These are phyloP conservation scores for Caloboletus firmus DNA, from an alignment of 1,284 basidiomycete genomes.

Conservation along the genomic window DNA sequence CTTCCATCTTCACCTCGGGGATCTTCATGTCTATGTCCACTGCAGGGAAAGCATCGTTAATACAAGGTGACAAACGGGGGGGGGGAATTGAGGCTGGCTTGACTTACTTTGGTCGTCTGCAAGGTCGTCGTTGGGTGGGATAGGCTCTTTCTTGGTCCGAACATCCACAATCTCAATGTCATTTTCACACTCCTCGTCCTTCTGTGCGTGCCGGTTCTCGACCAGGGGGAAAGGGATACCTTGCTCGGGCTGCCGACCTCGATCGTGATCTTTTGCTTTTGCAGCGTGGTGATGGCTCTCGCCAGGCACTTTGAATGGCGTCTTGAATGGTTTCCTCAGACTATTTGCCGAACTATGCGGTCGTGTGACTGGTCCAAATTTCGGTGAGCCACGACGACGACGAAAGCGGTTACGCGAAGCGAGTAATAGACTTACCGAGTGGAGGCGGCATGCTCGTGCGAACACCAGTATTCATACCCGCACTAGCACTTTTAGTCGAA, in stretches of 20 bases:
- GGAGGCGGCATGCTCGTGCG: constrained; percentile 27
- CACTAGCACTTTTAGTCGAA: neutral
- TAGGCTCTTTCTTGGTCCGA: neutral
- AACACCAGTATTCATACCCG: neutral
- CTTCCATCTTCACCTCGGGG: constrained; percentile 45
- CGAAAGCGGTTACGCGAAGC: neutral
- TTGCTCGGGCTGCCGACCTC: neutral
- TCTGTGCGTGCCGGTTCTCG: neutral
- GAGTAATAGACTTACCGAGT: constrained; percentile 34
- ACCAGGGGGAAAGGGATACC: neutral
- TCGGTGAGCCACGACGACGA: neutral
- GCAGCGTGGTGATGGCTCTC: neutral
- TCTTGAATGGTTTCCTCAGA: constrained; percentile 51
- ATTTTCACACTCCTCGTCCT: neutral
- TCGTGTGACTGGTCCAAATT: constrained; percentile 39
- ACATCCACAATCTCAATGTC: constrained; percentile 22
- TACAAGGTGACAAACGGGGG: too few species aligned
- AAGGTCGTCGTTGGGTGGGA: neutral
- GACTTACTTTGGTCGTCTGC: constrained; percentile 12
- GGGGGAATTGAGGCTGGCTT: too few species aligned
- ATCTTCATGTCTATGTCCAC: constrained; percentile 32
- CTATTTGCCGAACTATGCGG: constrained; percentile 41
- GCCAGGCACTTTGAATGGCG: constrained; percentile 30
- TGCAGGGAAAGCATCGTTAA: neutral
- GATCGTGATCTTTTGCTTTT: neutral